Evolutionary conservation across 179 eudicot genomes (phyloP).

Genomic region (Carnegiea gigantea): DNA sequence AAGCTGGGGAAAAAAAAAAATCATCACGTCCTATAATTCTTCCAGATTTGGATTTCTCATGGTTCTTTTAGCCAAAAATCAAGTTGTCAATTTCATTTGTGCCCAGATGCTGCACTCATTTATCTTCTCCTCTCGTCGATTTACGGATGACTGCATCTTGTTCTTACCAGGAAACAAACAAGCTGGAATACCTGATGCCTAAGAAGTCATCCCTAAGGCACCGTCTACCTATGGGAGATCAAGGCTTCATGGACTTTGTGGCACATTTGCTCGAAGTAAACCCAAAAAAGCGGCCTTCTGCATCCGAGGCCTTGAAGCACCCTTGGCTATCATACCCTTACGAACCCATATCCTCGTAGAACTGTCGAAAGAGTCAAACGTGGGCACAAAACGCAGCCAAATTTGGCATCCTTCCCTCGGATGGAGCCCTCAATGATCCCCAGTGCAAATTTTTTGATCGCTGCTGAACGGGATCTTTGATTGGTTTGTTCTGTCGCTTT

Average conservation of each 20-base stretch:
- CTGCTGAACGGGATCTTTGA: conserved; percentile 4
- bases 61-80: too few relatives aligned
- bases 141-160: background rate
- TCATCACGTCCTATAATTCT: background rate
- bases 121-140: too few relatives aligned
- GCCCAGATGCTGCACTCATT: too few relatives aligned
- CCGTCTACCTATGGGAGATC: conserved; percentile 95
- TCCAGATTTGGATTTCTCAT: background rate
- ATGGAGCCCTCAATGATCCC: conserved; percentile 16
- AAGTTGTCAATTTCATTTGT: too few relatives aligned
- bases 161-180: conserved; percentile 65
- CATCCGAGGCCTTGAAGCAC: conserved; percentile 86
- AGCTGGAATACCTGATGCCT: conserved; percentile 90
- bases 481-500: conserved; percentile 5
- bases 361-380: background rate
- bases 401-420: background rate
- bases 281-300: conserved; percentile 93
- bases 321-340: conserved; percentile 97
- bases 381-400: background rate
- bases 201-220: conserved; percentile 92
- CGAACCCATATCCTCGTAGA: conserved; percentile 89
- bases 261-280: conserved; percentile 74
- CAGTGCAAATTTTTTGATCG: conserved; percentile 9
- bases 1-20: background rate
- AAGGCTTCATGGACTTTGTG: conserved; percentile 91